Conservation (phyloP, 768 basidiomycete genomes). For the Calocera cornea region DNA sequence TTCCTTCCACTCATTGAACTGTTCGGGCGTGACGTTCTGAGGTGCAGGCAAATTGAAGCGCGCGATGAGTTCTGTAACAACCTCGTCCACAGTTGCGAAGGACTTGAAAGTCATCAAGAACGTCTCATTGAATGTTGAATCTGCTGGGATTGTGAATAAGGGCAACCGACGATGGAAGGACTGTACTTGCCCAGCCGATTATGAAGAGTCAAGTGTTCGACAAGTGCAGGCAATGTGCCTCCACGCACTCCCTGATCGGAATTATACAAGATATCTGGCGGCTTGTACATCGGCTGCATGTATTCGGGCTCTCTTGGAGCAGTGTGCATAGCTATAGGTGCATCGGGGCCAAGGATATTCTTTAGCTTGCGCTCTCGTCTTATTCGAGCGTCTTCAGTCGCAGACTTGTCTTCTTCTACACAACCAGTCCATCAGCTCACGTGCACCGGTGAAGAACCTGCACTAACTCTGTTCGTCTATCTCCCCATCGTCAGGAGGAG, state of each 20-base stretch:
- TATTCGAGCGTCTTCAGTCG: background rate
- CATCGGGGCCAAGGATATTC: constrained; percentile 51
- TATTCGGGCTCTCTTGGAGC: constrained; percentile 59
- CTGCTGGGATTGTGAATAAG: constrained; percentile 25
- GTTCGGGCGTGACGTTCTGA: constrained; percentile 41
- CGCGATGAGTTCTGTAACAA: constrained; percentile 66
- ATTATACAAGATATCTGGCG: constrained; percentile 72
- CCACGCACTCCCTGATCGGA: constrained; percentile 73
- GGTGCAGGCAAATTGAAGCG: constrained; percentile 74
- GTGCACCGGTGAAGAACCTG: background rate
- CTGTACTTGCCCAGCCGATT: constrained; percentile 60
- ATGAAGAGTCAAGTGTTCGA: constrained; percentile 84
- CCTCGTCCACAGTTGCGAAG: constrained; percentile 69
- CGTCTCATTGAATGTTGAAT: constrained; percentile 68
- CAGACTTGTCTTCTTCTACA: background rate
- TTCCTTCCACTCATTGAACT: constrained; percentile 67
- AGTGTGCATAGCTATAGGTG: constrained; percentile 31
- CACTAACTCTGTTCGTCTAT: too few relatives aligned
- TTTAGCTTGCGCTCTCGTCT: constrained; percentile 36
- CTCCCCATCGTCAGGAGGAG: too few relatives aligned
- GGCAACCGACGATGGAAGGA: background rate
- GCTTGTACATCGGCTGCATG: constrained; percentile 64
- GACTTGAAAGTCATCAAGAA: constrained; percentile 96
- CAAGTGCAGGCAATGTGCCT: constrained; percentile 71
- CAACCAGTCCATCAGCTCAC: background rate